Percentiles rank a stretch among this genome's conserved stretches.
Conservation (phyloP, 371 early-diverging fungal genomes). For the Mortierella sp. region DNA sequence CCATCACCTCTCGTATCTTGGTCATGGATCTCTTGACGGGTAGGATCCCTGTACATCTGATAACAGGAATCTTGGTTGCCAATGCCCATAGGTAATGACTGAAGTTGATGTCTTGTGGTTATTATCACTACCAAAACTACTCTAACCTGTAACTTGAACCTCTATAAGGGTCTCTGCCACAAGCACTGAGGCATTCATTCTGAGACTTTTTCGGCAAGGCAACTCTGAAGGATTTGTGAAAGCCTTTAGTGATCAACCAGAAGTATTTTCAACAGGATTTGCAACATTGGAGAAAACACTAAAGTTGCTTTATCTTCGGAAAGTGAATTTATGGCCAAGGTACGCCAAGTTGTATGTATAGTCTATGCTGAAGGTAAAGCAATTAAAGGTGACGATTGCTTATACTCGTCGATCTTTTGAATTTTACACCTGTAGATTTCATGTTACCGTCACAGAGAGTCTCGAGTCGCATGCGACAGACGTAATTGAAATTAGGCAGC, state of each 20-base stretch:
- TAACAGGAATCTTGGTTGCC: slow-evolving; percentile 90
- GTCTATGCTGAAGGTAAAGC: no score
- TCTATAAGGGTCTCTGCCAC: slow-evolving; percentile 74
- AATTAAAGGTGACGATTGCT: neutral
- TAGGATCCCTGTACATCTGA: slow-evolving; percentile 79
- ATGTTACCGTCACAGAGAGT: slow-evolving; percentile 73
- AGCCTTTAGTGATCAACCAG: slow-evolving; percentile 93
- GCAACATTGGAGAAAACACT: slow-evolving; percentile 89
- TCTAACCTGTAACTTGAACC: neutral
- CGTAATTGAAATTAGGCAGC: slow-evolving; percentile 86
- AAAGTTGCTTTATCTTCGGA: slow-evolving; percentile 83
- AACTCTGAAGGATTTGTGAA: slow-evolving; percentile 93
- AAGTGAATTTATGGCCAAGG: slow-evolving; percentile 92
- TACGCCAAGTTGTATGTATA: slow-evolving; percentile 16
- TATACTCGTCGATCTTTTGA: neutral
- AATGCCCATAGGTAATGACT: slow-evolving; percentile 80
- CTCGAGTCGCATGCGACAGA: slow-evolving; percentile 68
- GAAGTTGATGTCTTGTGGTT: neutral
- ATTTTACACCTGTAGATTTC: slow-evolving; percentile 67
- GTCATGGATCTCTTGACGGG: slow-evolving; percentile 95
- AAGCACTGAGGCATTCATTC: slow-evolving; percentile 90
- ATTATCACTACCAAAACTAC: neutral
- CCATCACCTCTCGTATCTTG: slow-evolving; percentile 91
- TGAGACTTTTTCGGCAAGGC: slow-evolving; percentile 82
- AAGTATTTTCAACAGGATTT: slow-evolving; percentile 79